Evolutionary conservation across 148 eudicot species (phyloP).

Genomic region (Rhododendron kiyosumense): DNA sequence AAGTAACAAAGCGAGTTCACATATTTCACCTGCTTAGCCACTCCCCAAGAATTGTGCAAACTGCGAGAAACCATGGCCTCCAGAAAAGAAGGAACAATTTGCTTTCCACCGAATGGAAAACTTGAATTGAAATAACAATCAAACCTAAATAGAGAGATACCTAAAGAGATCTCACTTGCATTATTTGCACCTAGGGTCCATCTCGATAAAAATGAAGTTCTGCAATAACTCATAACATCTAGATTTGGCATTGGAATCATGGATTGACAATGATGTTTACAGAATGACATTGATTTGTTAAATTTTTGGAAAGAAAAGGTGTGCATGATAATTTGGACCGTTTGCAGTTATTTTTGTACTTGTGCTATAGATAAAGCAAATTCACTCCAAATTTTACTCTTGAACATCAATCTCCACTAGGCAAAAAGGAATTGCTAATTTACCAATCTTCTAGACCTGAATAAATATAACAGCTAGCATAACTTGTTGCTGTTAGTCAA

Average conservation of each 20-base stretch:
- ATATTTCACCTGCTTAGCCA: background rate
- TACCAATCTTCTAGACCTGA: background rate
- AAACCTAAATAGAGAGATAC: background rate
- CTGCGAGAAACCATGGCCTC: background rate
- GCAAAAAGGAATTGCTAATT: background rate
- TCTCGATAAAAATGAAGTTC: background rate
- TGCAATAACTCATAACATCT: background rate
- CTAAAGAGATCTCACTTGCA: background rate
- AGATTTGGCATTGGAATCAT: background rate
- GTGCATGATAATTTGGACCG: background rate
- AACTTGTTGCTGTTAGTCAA: background rate
- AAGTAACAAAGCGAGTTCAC: background rate
- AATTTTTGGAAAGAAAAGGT: background rate
- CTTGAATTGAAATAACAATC: background rate
- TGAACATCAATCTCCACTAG: background rate
- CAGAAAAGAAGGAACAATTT: background rate
- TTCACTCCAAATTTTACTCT: background rate
- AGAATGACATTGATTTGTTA: background rate
- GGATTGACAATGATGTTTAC: background rate
- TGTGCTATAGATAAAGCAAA: background rate
- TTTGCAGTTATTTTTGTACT: background rate
- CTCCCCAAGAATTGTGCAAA: background rate
- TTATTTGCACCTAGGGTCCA: background rate
- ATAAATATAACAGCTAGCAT: background rate
- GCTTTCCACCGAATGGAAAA: background rate